Evolutionary conservation across 495 filamentous ascomycete species (phyloP).

Genomic region (Paragyromitra xinjiangensis): DNA sequence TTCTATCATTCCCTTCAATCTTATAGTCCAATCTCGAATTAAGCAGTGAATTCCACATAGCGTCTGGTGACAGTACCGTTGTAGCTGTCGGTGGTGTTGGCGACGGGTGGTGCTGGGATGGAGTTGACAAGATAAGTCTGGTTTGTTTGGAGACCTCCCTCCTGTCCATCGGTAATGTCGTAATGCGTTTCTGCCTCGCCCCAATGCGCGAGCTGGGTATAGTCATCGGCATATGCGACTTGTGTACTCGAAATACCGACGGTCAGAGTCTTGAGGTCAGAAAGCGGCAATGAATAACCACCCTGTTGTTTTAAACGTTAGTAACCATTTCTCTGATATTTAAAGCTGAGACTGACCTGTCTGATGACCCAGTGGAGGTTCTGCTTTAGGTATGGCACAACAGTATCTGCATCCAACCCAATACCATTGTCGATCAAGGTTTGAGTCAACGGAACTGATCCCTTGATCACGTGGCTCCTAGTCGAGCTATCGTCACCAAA

Average conservation of each 20-base stretch:
- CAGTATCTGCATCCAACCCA: slow-evolving; percentile 31
- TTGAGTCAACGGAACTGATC: slow-evolving; percentile 54
- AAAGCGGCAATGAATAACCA: slow-evolving; percentile 35
- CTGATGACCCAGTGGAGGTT: slow-evolving; percentile 51
- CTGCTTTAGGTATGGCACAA: slow-evolving; percentile 40
- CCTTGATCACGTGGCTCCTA: slow-evolving; percentile 42
- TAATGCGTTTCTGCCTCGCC: slow-evolving; percentile 51
- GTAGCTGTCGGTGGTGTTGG: slow-evolving; percentile 22
- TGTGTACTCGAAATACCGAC: slow-evolving; percentile 52
- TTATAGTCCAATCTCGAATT: slow-evolving; percentile 1
- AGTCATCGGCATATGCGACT: slow-evolving; percentile 47
- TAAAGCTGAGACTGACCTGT: slow-evolving; percentile 41
- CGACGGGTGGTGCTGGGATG: slow-evolving; percentile 21
- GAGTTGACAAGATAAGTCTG: slow-evolving; percentile 46
- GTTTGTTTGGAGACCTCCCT: slow-evolving; percentile 49
- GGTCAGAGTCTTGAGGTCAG: slow-evolving; percentile 44
- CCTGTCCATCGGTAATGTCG: slow-evolving; percentile 48
- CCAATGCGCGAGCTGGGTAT: slow-evolving; percentile 40
- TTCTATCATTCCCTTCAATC: slow-evolving; percentile 1
- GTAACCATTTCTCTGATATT: neutral
- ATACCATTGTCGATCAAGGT: slow-evolving; percentile 37
- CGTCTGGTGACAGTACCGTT: neutral
- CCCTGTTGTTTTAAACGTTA: slow-evolving; percentile 35
- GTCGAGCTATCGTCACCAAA: slow-evolving; percentile 24
- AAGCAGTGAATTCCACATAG: neutral